Conservation (phyloP, 192 early-diverging fungal species). For the Backusella macrospora region DNA sequence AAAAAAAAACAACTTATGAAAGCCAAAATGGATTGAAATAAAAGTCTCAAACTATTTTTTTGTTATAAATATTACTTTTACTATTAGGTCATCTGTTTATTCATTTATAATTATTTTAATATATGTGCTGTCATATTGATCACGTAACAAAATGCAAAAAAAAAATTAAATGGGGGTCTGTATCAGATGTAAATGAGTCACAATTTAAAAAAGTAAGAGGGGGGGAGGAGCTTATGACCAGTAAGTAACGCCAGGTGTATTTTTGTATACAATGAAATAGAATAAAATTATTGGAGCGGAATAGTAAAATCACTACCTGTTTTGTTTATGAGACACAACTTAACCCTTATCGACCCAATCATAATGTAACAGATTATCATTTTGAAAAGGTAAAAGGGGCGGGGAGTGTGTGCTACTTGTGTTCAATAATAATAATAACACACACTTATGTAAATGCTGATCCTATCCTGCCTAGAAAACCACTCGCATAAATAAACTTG, state of each 20-base stretch:
- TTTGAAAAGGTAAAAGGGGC: neutral
- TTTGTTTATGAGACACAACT: conserved; percentile 18
- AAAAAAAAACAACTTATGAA: neutral
- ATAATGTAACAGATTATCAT: conserved; percentile 3
- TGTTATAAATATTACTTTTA: neutral
- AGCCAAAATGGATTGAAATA: too few relatives aligned
- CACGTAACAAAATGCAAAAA: too few relatives aligned
- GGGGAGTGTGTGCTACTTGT: neutral
- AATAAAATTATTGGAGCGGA: neutral
- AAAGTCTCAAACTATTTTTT: neutral
- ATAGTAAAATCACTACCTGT: neutral
- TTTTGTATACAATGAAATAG: neutral
- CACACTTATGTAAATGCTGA: neutral
- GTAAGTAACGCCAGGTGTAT: neutral
- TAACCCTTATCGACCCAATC: conserved; percentile 19
- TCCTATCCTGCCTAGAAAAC: neutral
- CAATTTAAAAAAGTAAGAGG: neutral
- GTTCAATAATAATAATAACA: neutral
- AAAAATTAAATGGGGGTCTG: conserved; percentile 3
- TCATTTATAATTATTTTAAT: neutral
- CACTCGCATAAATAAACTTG: neutral
- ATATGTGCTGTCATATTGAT: neutral
- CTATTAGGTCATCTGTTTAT: neutral
- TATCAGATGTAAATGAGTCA: conserved; percentile 4
- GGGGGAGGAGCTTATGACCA: neutral